These are phyloP conservation scores for Raphanus raphanistrum DNA, from an alignment of 345 rosid species.

Conservation along the genomic window DNA sequence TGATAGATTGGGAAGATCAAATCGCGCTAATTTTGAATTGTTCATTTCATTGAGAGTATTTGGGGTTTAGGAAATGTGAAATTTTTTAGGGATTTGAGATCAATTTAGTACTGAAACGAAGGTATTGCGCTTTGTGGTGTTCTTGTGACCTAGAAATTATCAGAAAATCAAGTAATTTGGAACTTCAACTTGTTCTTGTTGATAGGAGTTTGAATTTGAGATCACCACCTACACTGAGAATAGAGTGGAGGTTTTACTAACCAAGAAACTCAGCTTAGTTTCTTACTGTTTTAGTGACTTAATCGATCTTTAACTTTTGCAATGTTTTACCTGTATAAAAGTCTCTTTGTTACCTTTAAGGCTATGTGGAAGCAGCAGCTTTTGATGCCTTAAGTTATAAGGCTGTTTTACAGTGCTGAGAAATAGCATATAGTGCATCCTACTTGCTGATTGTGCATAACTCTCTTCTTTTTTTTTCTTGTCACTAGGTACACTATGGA, in stretches of 20 bases:
- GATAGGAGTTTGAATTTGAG: neutral
- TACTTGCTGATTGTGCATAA: neutral
- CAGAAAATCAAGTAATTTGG: neutral
- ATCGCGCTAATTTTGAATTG: neutral
- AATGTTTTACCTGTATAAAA: neutral
- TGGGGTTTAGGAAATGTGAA: neutral
- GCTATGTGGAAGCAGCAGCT: conserved; percentile 1
- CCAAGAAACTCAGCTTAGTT: neutral
- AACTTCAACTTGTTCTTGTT: conserved; percentile 1
- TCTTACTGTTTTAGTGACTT: neutral
- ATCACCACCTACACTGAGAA: neutral
- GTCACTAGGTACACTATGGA: neutral
- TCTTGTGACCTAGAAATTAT: neutral
- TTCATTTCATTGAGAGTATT: neutral
- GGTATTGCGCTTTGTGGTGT: neutral
- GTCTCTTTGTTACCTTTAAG: neutral
- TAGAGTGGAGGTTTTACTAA: no score
- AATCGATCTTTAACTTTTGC: neutral
- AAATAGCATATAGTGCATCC: neutral
- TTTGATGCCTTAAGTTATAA: neutral
- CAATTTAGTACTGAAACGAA: neutral
- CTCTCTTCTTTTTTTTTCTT: neutral
- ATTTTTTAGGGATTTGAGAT: neutral
- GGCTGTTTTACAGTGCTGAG: neutral
- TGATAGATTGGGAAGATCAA: neutral